Evolutionary conservation across 2,329 filamentous ascomycete genomes (phyloP), one percentile per base, ranked within the genome.

Genomic region (Colletotrichum brevisporum): DNA sequence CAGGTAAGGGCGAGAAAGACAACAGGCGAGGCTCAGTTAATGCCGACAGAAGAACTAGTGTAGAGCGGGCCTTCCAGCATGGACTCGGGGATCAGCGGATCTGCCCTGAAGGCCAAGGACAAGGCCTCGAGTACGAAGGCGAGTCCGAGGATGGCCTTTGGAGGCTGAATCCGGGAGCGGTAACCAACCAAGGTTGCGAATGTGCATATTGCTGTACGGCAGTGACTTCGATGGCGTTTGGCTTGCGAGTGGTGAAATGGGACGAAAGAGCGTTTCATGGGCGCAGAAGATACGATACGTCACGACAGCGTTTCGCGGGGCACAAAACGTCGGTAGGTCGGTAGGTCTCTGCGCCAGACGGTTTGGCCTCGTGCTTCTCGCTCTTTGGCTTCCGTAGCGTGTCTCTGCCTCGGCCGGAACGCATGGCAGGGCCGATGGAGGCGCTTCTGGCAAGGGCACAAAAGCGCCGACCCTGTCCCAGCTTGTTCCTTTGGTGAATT

Each of bases 81-180:
- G 67, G 18, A n/a, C 26, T 56, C 67, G 62, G 67, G 56, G 67
- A 69, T 69, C 62, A 55, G 62, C 67, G 62, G 62, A 52, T 60
- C 62, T 67, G 27, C 61, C 41, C 64, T 47, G 50, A n/a, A 26
- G 39, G 45, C 62, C 50, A 60, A 58, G 54, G 58, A 43, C 50
- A 13, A 13, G 36, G 26, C 50, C 15, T 31, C 47, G 39, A 5
- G 24, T 47, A 54, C 45, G 51, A 67, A 52, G 51, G 21, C 50
- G 62, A 57, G 57, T 39, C 36, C 62, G 43, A 69, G 62, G 53
- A 39, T 16, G 48, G 26, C 12, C 24, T 45, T 57, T 36, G 31
- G 18, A 36, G 39, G 47, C 47, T 56, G 47, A 10, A 61, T 55
- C 43, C 55, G 52, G 51, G 51, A 61, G 18, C 56, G 21, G 27